Base-by-base conservation (phyloP, 2,329 filamentous ascomycete species). In the Sarocladium oryzae region DNA sequence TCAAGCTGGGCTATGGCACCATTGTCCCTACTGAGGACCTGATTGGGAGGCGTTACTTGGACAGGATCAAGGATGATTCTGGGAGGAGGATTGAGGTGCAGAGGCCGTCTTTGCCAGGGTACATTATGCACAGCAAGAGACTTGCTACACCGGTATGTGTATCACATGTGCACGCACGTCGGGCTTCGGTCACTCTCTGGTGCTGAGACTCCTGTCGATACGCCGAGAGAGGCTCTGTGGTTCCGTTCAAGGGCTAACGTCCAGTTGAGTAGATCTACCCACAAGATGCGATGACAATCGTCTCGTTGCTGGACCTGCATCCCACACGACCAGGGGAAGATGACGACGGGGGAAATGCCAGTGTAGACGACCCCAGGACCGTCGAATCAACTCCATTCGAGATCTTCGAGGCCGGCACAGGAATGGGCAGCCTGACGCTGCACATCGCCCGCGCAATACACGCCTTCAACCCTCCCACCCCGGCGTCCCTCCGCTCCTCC, bases 391-490 rank as follows among this genome's bases (percentile, higher is more conserved):
- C 71, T 8, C 78, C 76, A 0, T 65, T 91, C 11, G 86, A 92
- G 62, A 87, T 93, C 40, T 82, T 93, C 50, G 89, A 93, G 67
- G 88, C 88, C 43, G 88, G 89, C 15, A 93, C 88, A 3, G 89
- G 88, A n/a, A 87, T 91, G 73, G 89, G 88, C 53, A 84, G 85
- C 30, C 68, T 93, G 53, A 92, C 88, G 1, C 67, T 93, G 4
- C 81, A 91, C 61, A 74, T 93, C 20, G 83, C 87, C 26, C 79
- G 86, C 50, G 86, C 87, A 2, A 80, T 93, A 41, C 85, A 91
- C 62, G 87, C 80, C 40, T 85, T 82, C 16, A 91, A 91, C 60
- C 69, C 79, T 2, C 67, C 73, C 6, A 49, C 69, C 3, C 68
- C 77, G 5, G 74, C 76, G 0, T 60, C 65, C 13, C 63, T 75